phyloP scores from a whole-genome alignment of 2,329 filamentous ascomycete genomes.

The Neurospora sp. region DNA sequence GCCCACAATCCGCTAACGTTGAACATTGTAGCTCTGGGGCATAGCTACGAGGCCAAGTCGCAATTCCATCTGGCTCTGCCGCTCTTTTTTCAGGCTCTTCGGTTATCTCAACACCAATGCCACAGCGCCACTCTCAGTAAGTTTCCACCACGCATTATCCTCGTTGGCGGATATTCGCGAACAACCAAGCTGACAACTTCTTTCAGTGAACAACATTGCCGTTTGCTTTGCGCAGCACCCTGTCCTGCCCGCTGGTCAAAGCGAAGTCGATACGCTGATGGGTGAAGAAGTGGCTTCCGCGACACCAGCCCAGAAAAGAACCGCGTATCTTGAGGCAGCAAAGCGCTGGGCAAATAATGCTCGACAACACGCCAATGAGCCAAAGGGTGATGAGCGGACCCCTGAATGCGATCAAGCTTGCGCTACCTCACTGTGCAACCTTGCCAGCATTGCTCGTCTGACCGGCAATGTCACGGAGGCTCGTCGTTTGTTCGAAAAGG shows the following conservation, averaged over 20 bases:
- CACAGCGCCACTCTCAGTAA: constrained; percentile 71
- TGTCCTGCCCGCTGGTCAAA: constrained; percentile 25
- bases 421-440: constrained; percentile 73
- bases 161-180: background rate
- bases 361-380: constrained; percentile 53
- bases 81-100: constrained; percentile 75
- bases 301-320: constrained; percentile 38
- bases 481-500: constrained; percentile 57
- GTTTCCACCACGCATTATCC: constrained; percentile 20
- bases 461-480: constrained; percentile 57
- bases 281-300: constrained; percentile 16
- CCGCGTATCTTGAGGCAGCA: constrained; percentile 58
- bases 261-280: constrained; percentile 19
- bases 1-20: constrained; percentile 17
- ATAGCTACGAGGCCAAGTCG: constrained; percentile 63
- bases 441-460: constrained; percentile 76
- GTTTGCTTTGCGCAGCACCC: constrained; percentile 63
- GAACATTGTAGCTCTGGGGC: constrained; percentile 51
- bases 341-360: constrained; percentile 74
- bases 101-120: constrained; percentile 56
- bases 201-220: constrained; percentile 68
- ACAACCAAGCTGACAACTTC: background rate
- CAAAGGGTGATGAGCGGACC: constrained; percentile 56
- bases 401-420: constrained; percentile 79
- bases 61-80: constrained; percentile 76